A percentile compares a stretch with the other conserved stretches of the same genome.
Conservation (phyloP, 306 rosid species). For the Vigna angularis region DNA sequence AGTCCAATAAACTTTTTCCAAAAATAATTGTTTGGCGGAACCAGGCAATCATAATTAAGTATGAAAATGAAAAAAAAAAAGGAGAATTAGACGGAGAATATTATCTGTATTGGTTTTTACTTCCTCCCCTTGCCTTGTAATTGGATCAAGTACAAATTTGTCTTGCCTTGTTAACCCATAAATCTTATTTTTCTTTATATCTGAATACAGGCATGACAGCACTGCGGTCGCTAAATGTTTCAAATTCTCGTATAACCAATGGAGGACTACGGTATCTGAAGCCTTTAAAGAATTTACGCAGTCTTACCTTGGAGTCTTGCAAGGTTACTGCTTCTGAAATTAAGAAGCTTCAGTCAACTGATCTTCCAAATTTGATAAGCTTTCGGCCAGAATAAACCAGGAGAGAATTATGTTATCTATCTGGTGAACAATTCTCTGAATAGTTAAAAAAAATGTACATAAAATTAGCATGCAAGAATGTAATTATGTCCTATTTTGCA, state of each 20-base stretch:
- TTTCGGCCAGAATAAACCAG: slow-evolving; percentile 78
- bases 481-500: slow-evolving; percentile 35
- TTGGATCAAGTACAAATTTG: slow-evolving; percentile 29
- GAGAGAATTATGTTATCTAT: slow-evolving; percentile 27
- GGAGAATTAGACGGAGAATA: slow-evolving; percentile 21
- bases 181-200: slow-evolving; percentile 25
- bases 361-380: slow-evolving; percentile 85
- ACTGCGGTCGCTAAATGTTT: slow-evolving; percentile 75
- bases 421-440: slow-evolving; percentile 42
- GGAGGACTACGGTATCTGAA: slow-evolving; percentile 77
- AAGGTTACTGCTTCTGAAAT: slow-evolving; percentile 79
- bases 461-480: slow-evolving; percentile 36
- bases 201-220: slow-evolving; percentile 74
- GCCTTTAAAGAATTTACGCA: slow-evolving; percentile 77
- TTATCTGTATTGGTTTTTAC: background rate
- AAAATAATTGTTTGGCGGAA: slow-evolving; percentile 15
- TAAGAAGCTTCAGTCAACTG: slow-evolving; percentile 75
- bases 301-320: slow-evolving; percentile 84
- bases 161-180: slow-evolving; percentile 1
- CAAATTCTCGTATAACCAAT: slow-evolving; percentile 80
- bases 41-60: slow-evolving; percentile 6
- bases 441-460: slow-evolving; percentile 36
- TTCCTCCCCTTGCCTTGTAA: slow-evolving; percentile 26
- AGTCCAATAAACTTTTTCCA: slow-evolving; percentile 11
- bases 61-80: slow-evolving; percentile 21